These are phyloP conservation scores for Fusarium poae DNA, from an alignment of 2,329 filamentous ascomycete species.

Conservation along the genomic window DNA sequence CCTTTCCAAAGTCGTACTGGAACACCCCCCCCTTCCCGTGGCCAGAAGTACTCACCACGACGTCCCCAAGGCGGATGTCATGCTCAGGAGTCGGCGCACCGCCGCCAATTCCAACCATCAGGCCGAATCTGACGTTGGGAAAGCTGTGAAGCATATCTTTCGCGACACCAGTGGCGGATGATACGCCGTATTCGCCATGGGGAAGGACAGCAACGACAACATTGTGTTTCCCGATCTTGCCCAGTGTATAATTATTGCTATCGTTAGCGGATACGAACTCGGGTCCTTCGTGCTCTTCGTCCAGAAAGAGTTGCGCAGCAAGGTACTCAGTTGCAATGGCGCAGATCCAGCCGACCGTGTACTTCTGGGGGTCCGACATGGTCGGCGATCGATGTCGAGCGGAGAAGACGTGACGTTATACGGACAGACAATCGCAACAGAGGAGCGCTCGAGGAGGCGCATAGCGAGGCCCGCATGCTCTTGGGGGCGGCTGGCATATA, in stretches of 20 bases:
- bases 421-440: conserved; percentile 47
- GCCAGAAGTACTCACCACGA: conserved; percentile 39
- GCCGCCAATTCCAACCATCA: conserved; percentile 55
- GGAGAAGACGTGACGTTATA: conserved; percentile 51
- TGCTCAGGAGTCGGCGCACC: conserved; percentile 53
- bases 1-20: conserved; percentile 45
- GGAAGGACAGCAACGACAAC: conserved; percentile 54
- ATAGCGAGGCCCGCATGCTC: background rate
- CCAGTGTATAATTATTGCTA: conserved; percentile 51
- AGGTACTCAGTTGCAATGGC: conserved; percentile 55
- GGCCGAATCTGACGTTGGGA: conserved; percentile 47
- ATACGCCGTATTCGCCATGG: conserved; percentile 48
- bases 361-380: conserved; percentile 43
- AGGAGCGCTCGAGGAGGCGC: background rate
- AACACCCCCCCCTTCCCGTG: no score
- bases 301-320: conserved; percentile 56
- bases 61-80: conserved; percentile 53
- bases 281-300: conserved; percentile 54
- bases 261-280: conserved; percentile 44
- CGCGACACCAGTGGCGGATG: no score
- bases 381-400: conserved; percentile 30
- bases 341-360: conserved; percentile 61
- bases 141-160: conserved; percentile 50
- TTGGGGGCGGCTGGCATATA: background rate
- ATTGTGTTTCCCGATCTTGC: conserved; percentile 53